Evolutionary conservation across 2,329 filamentous ascomycete genomes (phyloP), one percentile per base, ranked within the genome.

Genomic region (Elsinoe arachidis): DNA sequence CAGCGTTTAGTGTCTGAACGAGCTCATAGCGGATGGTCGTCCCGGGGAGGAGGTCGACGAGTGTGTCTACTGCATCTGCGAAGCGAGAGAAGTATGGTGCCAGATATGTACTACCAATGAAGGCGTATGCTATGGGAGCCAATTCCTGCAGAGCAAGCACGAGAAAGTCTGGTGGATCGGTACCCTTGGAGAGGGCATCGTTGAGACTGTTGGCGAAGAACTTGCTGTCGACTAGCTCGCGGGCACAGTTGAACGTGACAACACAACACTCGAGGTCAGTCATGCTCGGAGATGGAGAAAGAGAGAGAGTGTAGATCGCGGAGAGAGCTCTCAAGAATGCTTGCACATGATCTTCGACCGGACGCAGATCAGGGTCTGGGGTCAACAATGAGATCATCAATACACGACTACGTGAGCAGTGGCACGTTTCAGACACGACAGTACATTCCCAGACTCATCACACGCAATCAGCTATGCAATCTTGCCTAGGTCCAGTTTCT

Each of bases 211-310:
- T 72, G 12, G 87, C 84, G 65, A 96, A 90, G 54, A 82, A 77
- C 37, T 83, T 76, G 19, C 84, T 76, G 63, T 91, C 79, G 66
- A 96, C 82, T 7, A 83, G 73, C 56, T 78, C 78, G 63, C 88
- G 87, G 33, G 81, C 92, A 67, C 89, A 95, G 69, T 97, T 97
- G 76, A 93, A 96, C 10, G 91, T 95, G 56, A 96, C 72, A 61
- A 95, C 80, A 66, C 95, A 86, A 57, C 90, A 73, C 65, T 85
- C 83, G 57, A 95, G 76, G 60, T 78, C 60, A 10, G 66, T 60
- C 67, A 69, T 68, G 47, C 30, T 52, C 23, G 30, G 12, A 34
- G 14, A 23, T 46, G 19, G 6, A 14, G 26, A 9, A 30, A 7
- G 9, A 30, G 26, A 7, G 26, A 30, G 26, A 30, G 26, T 17